These are phyloP conservation scores for Sideroxylon spinosum DNA, from an alignment of 179 eudicot species.

Conservation along the genomic window DNA sequence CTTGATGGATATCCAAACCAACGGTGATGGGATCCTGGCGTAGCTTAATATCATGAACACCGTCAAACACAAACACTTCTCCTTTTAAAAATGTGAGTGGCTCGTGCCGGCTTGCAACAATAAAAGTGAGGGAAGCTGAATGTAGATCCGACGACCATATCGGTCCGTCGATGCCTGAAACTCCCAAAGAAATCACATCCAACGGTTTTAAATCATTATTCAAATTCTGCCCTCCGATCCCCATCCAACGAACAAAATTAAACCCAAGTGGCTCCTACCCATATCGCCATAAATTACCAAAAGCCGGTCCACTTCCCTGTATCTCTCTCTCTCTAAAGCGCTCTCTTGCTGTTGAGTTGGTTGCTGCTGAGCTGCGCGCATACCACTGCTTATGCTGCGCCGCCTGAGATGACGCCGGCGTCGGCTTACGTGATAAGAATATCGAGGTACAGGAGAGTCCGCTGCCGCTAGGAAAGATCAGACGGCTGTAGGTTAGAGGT, in stretches of 20 bases:
- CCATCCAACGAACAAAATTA: slow-evolving; percentile 29
- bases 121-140: slow-evolving; percentile 16
- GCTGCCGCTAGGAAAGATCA: neutral
- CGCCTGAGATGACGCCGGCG: slow-evolving; percentile 35
- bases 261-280: slow-evolving; percentile 19
- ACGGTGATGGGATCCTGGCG: no score
- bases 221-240: slow-evolving; percentile 24
- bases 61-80: no score
- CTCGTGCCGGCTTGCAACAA: slow-evolving; percentile 41
- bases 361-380: slow-evolving; percentile 11
- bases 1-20: no score
- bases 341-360: neutral
- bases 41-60: no score
- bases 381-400: slow-evolving; percentile 24
- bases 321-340: slow-evolving; percentile 6
- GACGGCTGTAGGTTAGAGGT: slow-evolving; percentile 1
- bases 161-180: slow-evolving; percentile 35
- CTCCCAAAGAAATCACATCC: slow-evolving; percentile 26
- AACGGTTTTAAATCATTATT: slow-evolving; percentile 24
- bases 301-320: slow-evolving; percentile 22
- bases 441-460: slow-evolving; percentile 27
- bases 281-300: slow-evolving; percentile 3
- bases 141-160: slow-evolving; percentile 38
- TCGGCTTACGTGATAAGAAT: slow-evolving; percentile 17
- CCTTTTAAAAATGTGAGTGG: slow-evolving; percentile 10